Base-by-base conservation (phyloP, 75 land plant species). In the Chamaecyparis obtusa region DNA sequence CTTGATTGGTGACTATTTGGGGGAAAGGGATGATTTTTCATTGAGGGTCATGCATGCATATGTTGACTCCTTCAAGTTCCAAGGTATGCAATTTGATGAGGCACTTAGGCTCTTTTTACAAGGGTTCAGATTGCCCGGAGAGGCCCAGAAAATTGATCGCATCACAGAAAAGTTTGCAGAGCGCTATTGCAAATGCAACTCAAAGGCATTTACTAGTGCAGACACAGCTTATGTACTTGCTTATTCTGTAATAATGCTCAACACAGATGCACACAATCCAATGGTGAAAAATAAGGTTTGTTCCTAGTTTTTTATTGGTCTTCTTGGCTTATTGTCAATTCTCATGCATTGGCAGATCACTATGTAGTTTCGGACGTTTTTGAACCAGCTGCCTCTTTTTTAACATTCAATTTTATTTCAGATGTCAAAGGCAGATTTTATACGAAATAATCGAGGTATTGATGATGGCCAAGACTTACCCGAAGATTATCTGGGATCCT, bases 141-240 rank as follows among this genome's bases (percentile, higher is more conserved):
- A 98, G 89, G 99, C 99, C 69, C 99, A 98, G 87, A 98, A 98
- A 90, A 98, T 98, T 85, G 99, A 98, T 90, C 91, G 99, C 44
- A 98, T 98, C 19, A 98, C 97, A 96, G 99, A 98, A 84, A 98
- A 98, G 85, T 98, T 98, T 94, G 96, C 99, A 78, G 99, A 97
- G 84, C 91, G 99, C 69, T 98, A 93, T 71, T 97, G 99, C 87
- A 98, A 98, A 88, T 98, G 99, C 87, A 98, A 98, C 90, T 97
- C 97, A 51, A 95, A 95, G 90, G 95, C 91, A 43, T 98, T 98
- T 76, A 91, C 91, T 46, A 98, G 99, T 94, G 99, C 99, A 84
- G 99, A 98, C 85, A 98, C 99, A 55, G 99, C 99, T 36, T 98
- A 98, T 92, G 99, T 98, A 43, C 95, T 98, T 55, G 99, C 99